Evolutionary conservation across 2,329 filamentous ascomycete species (phyloP).

Genomic region (Aspergillus nomiae): DNA sequence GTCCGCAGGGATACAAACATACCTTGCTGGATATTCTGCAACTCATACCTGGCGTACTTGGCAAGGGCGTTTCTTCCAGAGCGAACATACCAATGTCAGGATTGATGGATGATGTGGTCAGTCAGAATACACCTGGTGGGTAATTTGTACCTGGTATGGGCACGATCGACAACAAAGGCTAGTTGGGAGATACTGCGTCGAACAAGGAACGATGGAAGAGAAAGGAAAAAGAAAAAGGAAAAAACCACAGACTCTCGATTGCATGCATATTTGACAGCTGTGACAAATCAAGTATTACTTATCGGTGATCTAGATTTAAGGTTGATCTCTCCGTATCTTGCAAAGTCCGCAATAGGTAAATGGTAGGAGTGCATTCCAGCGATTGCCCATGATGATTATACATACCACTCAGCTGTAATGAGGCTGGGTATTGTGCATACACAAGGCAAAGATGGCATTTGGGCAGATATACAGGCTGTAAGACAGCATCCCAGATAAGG

Average conservation of each 20-base stretch:
- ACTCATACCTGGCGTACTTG: neutral
- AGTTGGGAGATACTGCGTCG: neutral
- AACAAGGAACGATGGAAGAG: neutral
- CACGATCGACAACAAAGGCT: neutral
- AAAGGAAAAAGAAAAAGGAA: neutral
- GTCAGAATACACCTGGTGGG: neutral
- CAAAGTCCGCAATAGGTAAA: constrained; percentile 3
- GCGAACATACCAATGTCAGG: neutral
- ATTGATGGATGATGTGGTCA: neutral
- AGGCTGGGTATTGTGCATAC: neutral
- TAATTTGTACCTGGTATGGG: neutral
- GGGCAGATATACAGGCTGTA: neutral
- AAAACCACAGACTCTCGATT: neutral
- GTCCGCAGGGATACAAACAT: neutral
- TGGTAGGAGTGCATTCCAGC: neutral
- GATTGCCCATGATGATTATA: neutral
- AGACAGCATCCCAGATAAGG: neutral
- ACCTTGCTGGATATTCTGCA: neutral
- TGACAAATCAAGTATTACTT: neutral
- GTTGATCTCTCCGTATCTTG: neutral
- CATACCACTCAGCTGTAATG: neutral
- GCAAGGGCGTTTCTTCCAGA: neutral
- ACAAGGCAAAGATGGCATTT: neutral
- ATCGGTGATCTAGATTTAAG: neutral
- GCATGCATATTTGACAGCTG: neutral